Evolutionary conservation across 768 basidiomycete genomes (phyloP), one percentile per base, ranked within the genome.

Genomic region (Boletus subcaerulescens): DNA sequence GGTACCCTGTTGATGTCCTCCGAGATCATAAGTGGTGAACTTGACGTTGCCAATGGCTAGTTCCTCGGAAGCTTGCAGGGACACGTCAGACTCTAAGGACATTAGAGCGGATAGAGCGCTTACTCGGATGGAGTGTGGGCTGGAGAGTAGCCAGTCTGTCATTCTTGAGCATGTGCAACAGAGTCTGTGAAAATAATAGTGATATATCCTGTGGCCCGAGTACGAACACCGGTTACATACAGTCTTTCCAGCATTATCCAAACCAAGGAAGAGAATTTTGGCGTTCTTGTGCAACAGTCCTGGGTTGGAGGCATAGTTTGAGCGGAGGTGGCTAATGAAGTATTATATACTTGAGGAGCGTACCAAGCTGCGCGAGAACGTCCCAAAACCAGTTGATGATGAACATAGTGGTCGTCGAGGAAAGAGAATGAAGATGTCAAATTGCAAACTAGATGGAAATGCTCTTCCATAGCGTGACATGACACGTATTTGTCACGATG

Each of bases 211-310:
- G 41, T 31, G 33, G 13, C 32, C 26, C n/a, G 52, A 31, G 38
- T 5, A 36, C 11, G n/a, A 55, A 54, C 20, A 56, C 29, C 1
- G 20, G 35, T 1, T 14, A 66, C 88, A 56, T 59, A 97, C 96
- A 56, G 97, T 98, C 83, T 98, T 99, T 69, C 97, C 96, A 49
- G 97, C 97, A 78, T 98, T 99, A 72, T 98, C 96, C 52, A 98
- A 83, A 59, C 97, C 97, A 49, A 99, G 84, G 86, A 99, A 99
- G 60, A 99, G 83, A 71, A 99, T 97, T 83, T 98, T 99, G 61
- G 97, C 97, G 71, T 97, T 98, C 89, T 99, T 97, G 80, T 94
- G 91, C 76, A 88, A 66, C 65, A 96, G 80, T 61, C 93, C 93
- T 95, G 59, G 40, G 35, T 17, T 50, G 39, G 33, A 26, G 38